phyloP scores from a whole-genome alignment of 169 alveolate genomes.

The Pseudocohnilembus persalinus region DNA sequence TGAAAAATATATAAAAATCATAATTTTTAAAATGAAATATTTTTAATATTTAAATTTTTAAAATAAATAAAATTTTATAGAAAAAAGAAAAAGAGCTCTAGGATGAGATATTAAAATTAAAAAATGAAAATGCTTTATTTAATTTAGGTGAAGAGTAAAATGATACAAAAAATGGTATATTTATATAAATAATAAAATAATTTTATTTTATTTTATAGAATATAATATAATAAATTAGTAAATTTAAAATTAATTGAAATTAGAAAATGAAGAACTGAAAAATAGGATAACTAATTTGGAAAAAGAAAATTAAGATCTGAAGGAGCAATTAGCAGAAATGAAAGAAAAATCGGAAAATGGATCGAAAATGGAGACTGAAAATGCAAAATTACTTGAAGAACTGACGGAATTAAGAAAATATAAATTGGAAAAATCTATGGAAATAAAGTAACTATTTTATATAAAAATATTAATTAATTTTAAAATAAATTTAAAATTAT shows the following conservation, averaged over 20 bases:
- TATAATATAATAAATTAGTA: no score
- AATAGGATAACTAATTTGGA: neutral
- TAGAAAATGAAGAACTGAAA: neutral
- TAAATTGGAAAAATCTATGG: neutral
- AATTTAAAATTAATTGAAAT: no score
- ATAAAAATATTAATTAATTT: no score
- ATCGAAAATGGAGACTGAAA: neutral
- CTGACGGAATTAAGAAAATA: neutral
- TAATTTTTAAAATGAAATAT: no score
- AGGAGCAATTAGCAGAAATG: neutral
- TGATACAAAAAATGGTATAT: neutral
- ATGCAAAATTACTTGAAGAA: neutral
- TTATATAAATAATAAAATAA: no score
- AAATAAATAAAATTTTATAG: neutral
- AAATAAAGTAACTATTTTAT: neutral
- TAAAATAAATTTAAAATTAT: no score
- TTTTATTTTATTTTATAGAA: no score
- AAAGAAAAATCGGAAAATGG: no score
- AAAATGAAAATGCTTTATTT: neutral
- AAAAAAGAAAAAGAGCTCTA: neutral
- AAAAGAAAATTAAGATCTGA: neutral
- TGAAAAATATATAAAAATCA: no score
- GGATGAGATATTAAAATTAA: neutral
- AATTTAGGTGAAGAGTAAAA: neutral
- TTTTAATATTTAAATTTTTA: no score